These are phyloP conservation scores for Fusarium verrucosum DNA, from an alignment of 2,329 filamentous ascomycete genomes.

Conservation along the genomic window DNA sequence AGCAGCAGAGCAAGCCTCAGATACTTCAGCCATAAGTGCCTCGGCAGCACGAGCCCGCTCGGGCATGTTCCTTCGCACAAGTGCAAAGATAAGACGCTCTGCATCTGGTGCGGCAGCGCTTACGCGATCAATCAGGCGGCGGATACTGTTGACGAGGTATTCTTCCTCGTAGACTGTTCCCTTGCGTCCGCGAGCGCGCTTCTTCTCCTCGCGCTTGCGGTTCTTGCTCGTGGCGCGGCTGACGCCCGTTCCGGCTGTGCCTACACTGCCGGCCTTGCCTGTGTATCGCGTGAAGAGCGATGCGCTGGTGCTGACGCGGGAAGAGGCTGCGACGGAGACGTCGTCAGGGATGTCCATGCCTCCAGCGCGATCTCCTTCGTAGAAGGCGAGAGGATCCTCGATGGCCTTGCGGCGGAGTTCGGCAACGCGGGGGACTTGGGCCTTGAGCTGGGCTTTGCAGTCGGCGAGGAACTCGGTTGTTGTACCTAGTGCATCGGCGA, in stretches of 20 bases:
- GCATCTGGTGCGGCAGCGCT: constrained; percentile 78
- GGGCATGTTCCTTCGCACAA: constrained; percentile 84
- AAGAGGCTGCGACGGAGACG: constrained; percentile 84
- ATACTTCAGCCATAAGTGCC: constrained; percentile 75
- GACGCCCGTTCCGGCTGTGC: constrained; percentile 76
- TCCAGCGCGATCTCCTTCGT: constrained; percentile 75
- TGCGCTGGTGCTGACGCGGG: constrained; percentile 81
- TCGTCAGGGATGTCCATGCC: constrained; percentile 86
- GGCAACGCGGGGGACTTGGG: constrained; percentile 84
- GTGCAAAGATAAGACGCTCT: constrained; percentile 75
- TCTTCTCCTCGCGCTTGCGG: constrained; percentile 88
- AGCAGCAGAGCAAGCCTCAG: constrained; percentile 72
- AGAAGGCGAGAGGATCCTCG: constrained; percentile 88
- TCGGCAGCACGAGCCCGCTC: constrained; percentile 86
- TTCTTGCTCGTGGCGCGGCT: constrained; percentile 88
- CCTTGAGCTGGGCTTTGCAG: constrained; percentile 83
- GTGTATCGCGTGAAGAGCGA: constrained; percentile 95
- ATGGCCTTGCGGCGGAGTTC: constrained; percentile 84
- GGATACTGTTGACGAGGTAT: constrained; percentile 89
- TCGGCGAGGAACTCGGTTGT: constrained; percentile 94
- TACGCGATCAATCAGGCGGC: constrained; percentile 82
- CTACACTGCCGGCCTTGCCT: constrained; percentile 69
- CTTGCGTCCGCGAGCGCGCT: constrained; percentile 93
- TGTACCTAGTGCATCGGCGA: constrained; percentile 81
- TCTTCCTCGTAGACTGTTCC: constrained; percentile 98